A percentile compares a stretch with the other conserved stretches of the same genome.
Conservation (phyloP, 768 basidiomycete species). For the Trametes sanguinea region DNA sequence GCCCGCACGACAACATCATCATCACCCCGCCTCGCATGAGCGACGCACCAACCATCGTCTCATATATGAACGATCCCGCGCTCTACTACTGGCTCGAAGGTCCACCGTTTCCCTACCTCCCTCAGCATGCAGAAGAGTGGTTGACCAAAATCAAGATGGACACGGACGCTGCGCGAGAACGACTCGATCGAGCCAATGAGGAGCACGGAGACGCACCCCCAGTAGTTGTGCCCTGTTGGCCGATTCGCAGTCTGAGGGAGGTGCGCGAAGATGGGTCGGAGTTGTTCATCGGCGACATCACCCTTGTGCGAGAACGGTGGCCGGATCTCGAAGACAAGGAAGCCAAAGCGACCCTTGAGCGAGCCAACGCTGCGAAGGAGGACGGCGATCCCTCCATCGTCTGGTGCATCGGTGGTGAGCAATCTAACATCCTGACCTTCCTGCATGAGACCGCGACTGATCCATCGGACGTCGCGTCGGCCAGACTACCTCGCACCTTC, state of each 20-base stretch:
- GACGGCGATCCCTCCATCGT: constrained; percentile 56
- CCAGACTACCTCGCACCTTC: constrained; percentile 58
- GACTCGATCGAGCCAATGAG: constrained; percentile 30
- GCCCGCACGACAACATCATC: constrained; percentile 54
- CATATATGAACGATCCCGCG: constrained; percentile 50
- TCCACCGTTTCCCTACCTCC: constrained; percentile 57
- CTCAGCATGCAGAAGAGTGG: constrained; percentile 44
- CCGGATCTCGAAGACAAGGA: constrained; percentile 41
- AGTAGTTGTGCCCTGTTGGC: constrained; percentile 45
- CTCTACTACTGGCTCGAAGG: constrained; percentile 48
- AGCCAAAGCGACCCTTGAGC: constrained; percentile 36
- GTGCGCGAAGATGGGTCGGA: constrained; percentile 56
- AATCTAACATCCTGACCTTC: not conserved
- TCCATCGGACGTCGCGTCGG: too few species aligned
- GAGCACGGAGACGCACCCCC: constrained; percentile 23
- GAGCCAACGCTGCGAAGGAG: constrained; percentile 43
- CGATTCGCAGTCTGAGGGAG: constrained; percentile 55
- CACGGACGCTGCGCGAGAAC: constrained; percentile 36
- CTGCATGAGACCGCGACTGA: not conserved
- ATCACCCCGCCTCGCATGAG: constrained; percentile 56
- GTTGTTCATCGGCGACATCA: constrained; percentile 50
- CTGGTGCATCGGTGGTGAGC: constrained; percentile 62
- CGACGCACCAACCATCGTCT: constrained; percentile 42
- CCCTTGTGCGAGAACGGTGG: constrained; percentile 32
- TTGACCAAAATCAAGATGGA: constrained; percentile 32